These are phyloP conservation scores for Tricholoma terreum DNA, from an alignment of 768 basidiomycete species.

Conservation along the genomic window DNA sequence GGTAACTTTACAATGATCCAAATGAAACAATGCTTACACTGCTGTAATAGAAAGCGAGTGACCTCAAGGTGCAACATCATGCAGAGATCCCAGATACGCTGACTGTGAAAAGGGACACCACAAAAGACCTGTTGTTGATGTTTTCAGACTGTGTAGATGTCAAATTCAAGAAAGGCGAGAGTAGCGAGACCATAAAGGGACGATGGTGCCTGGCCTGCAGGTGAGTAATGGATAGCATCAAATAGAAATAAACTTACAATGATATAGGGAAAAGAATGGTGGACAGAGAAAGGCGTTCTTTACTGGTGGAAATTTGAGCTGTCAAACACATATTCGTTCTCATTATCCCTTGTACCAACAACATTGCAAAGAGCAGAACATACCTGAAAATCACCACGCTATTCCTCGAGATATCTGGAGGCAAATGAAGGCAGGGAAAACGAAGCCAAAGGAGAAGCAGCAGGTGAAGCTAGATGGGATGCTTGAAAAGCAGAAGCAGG, in stretches of 20 bases:
- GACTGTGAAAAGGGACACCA: background rate
- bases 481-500: background rate
- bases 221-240: background rate
- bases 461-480: slow-evolving; percentile 3
- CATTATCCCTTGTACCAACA: slow-evolving; percentile 2
- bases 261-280: background rate
- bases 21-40: background rate
- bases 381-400: slow-evolving; percentile 10
- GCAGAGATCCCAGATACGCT: background rate
- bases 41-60: background rate
- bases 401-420: slow-evolving; percentile 9
- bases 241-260: background rate
- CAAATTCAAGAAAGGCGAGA: background rate
- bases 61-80: background rate
- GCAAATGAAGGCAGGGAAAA: slow-evolving; percentile 5
- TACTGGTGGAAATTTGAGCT: slow-evolving; percentile 11
- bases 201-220: background rate
- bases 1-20: background rate
- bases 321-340: slow-evolving; percentile 8
- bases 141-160: background rate
- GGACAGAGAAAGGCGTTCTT: slow-evolving; percentile 1
- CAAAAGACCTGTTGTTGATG: background rate
- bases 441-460: background rate
- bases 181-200: background rate
- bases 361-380: slow-evolving; percentile 5